Evolutionary conservation across 1,284 basidiomycete species (phyloP).

Genomic region (Termitomyces sp.): DNA sequence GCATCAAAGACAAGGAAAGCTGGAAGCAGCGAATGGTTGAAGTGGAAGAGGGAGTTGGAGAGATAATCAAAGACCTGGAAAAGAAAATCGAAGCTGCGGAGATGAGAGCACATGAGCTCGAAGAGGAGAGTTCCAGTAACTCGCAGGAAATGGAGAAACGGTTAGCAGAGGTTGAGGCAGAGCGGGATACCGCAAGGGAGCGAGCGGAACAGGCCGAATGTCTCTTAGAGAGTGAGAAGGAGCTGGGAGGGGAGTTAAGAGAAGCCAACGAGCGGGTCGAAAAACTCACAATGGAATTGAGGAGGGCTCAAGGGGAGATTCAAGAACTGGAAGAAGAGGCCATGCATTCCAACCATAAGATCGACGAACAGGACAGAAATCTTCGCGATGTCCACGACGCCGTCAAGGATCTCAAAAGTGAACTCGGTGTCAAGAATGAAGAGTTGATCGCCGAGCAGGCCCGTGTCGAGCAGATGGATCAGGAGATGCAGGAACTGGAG

Average conservation of each 20-base stretch:
- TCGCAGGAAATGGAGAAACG: conserved; percentile 44
- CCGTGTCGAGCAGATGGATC: conserved; percentile 23
- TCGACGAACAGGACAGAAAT: conserved; percentile 49
- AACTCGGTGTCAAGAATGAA: conserved; percentile 34
- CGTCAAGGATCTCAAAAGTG: conserved; percentile 35
- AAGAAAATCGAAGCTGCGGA: conserved; percentile 49
- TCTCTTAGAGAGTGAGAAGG: conserved; percentile 53
- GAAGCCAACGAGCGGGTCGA: conserved; percentile 58
- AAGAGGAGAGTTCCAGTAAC: conserved; percentile 35
- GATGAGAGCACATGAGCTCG: conserved; percentile 33
- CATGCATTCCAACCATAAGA: conserved; percentile 40
- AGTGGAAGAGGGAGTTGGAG: conserved; percentile 62
- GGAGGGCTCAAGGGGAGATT: conserved; percentile 51
- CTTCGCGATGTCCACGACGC: conserved; percentile 46
- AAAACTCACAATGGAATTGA: conserved; percentile 49
- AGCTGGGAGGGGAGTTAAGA: conserved; percentile 60
- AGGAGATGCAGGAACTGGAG: conserved; percentile 31
- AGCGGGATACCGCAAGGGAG: conserved; percentile 51
- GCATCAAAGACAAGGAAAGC: conserved; percentile 56
- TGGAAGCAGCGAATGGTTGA: conserved; percentile 67
- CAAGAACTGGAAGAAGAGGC: conserved; percentile 55
- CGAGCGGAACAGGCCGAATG: conserved; percentile 58
- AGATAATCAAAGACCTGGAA: conserved; percentile 63
- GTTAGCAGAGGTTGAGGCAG: conserved; percentile 40
- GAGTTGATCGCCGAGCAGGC: conserved; percentile 31